These are phyloP conservation scores for Nakataea oryzae DNA, from an alignment of 2,329 filamentous ascomycete species.

Conservation along the genomic window DNA sequence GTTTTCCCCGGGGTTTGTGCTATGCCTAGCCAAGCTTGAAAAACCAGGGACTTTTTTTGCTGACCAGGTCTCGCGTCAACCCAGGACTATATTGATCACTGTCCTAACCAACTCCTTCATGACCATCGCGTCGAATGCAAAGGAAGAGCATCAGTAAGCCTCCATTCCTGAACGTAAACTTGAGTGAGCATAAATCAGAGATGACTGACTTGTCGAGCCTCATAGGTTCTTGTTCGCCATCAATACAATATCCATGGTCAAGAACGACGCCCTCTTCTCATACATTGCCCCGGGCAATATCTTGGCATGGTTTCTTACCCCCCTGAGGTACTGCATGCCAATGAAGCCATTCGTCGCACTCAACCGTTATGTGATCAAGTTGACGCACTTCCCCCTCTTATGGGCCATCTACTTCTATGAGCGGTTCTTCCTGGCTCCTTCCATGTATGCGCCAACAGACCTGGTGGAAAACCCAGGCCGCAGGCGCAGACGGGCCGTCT, in stretches of 20 bases:
- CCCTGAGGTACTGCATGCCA: slow-evolving; percentile 69
- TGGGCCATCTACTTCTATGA: slow-evolving; percentile 86
- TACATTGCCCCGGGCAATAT: slow-evolving; percentile 90
- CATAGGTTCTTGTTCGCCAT: slow-evolving; percentile 80
- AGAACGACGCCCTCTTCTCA: slow-evolving; percentile 92
- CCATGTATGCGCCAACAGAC: slow-evolving; percentile 74
- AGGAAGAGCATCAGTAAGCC: slow-evolving; percentile 69
- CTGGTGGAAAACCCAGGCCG: slow-evolving; percentile 63
- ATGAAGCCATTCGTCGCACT: slow-evolving; percentile 73
- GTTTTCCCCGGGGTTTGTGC: background rate
- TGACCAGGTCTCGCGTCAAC: background rate
- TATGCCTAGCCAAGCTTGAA: background rate
- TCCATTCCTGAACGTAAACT: background rate
- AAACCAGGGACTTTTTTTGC: background rate
- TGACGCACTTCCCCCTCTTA: slow-evolving; percentile 79
- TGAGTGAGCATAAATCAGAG: background rate
- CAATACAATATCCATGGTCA: slow-evolving; percentile 96
- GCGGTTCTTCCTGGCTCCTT: slow-evolving; percentile 62
- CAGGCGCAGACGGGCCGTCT: slow-evolving; percentile 36
- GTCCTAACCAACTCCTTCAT: slow-evolving; percentile 97
- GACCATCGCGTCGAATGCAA: slow-evolving; percentile 85
- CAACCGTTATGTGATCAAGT: slow-evolving; percentile 85
- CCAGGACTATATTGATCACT: slow-evolving; percentile 76
- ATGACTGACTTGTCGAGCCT: slow-evolving; percentile 5
- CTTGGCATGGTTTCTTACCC: slow-evolving; percentile 80